Base-by-base conservation (phyloP, 2,329 filamentous ascomycete species). In the Pseudogymnoascus sp. region DNA sequence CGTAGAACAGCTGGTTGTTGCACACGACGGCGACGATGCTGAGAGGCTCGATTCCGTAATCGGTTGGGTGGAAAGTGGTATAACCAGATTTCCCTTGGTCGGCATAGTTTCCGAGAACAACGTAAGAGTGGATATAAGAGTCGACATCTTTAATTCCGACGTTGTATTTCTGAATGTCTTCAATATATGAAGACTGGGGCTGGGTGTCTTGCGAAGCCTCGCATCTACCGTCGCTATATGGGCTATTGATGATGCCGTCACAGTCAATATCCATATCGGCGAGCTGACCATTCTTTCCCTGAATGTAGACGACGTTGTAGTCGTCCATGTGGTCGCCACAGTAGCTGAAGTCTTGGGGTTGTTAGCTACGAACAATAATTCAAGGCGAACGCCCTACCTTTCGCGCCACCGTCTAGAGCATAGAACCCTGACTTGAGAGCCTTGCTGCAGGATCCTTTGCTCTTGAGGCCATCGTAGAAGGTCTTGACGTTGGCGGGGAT, bases 261-360 rank as follows among this genome's bases (percentile, higher is more conserved):
- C 83, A 86, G 73, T 84, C 82, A 62, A 85, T 76, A 67, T 85
- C 83, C 80, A 85, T 83, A 71, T 85, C 80, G 61, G 75, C 77
- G 40, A 84, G 74, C 39, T 76, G 68, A 21, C 74, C 74, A 4
- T 71, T 68, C 2, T 71, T 73, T 51, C 78, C 78, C 64, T 80
- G 77, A 12, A 85, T 70, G 72, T 80, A 85, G 64, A 85, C 73
- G 47, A 80, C 74, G 37, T 76, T 70, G 29, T 70, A 64, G 54
- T 76, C 71, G 16, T 69, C 59, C 12, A 77, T 37, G 62, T 78
- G 76, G 65, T 82, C 80, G 45, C 77, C 79, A 66, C 81, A 83
- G 71, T 83, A 83, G 8, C 69, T 69, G 61, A 73, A 76, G 47
- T 67, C 67, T 42, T 68, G 70, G 60, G 68, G 64, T 65, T 34